phyloP scores from a whole-genome alignment of 2,329 filamentous ascomycete species.

The Paecilomyces formosus region DNA sequence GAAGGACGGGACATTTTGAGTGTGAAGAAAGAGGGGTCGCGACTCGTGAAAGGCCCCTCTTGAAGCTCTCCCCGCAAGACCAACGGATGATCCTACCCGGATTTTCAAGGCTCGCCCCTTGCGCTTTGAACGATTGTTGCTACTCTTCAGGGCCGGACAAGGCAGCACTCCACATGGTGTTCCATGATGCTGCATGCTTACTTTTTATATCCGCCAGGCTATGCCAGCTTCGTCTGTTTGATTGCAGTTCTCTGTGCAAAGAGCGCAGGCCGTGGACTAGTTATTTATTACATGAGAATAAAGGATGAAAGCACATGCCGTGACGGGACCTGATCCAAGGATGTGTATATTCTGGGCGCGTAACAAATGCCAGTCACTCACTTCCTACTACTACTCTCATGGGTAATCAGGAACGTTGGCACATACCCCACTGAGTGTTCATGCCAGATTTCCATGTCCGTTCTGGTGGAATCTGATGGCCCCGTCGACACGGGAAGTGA shows the following conservation, averaged over 20 bases:
- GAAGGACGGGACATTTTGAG: background rate
- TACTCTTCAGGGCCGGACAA: background rate
- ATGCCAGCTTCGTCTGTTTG: background rate
- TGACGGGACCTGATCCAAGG: background rate
- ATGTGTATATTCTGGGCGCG: background rate
- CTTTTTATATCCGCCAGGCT: background rate
- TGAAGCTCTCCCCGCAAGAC: background rate
- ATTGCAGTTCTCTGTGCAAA: background rate
- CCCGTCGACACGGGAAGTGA: background rate
- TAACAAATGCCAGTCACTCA: background rate
- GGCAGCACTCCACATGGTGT: background rate
- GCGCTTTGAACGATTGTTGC: background rate
- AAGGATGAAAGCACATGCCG: background rate
- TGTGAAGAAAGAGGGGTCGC: background rate
- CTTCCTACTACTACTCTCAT: background rate
- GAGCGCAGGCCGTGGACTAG: too few species aligned
- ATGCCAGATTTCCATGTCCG: background rate
- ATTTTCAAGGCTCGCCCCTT: background rate
- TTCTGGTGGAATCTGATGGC: background rate
- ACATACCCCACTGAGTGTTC: background rate
- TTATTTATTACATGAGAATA: too few species aligned
- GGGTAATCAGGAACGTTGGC: background rate
- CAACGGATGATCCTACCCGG: background rate
- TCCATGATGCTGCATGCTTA: background rate
- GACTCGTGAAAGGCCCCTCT: background rate